phyloP scores from a whole-genome alignment of 345 rosid species.

The Alliaria petiolata region DNA sequence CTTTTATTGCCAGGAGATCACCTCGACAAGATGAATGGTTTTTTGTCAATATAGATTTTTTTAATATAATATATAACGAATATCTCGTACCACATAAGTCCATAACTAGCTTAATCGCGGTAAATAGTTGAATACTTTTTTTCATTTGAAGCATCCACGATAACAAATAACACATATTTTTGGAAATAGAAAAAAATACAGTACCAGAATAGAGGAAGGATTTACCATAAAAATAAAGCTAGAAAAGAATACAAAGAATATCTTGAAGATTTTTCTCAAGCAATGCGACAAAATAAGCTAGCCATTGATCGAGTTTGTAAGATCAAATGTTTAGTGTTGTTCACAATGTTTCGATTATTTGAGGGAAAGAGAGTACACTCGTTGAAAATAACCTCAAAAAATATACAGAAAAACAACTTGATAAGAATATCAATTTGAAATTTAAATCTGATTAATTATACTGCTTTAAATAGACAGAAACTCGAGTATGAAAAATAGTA shows the following conservation, averaged over 20 bases:
- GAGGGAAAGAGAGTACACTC: neutral
- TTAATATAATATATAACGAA: too few relatives aligned
- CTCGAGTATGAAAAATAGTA: neutral
- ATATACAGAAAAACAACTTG: neutral
- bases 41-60: neutral
- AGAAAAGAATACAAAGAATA: neutral
- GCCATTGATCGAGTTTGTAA: constrained; percentile 5
- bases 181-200: neutral
- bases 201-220: neutral
- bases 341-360: constrained; percentile 18
- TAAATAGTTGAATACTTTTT: too few relatives aligned
- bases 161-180: neutral
- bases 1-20: constrained; percentile 8
- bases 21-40: neutral
- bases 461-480: neutral
- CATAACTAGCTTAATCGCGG: neutral
- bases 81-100: neutral
- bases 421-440: too few relatives aligned
- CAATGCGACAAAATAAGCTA: neutral
- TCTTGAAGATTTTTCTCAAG: neutral
- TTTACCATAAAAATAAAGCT: neutral
- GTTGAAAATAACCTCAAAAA: neutral
- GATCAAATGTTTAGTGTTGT: neutral
- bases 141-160: neutral
- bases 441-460: too few relatives aligned